phyloP scores from a whole-genome alignment of 257 asterid species.

The Galeopsis tetrahit region DNA sequence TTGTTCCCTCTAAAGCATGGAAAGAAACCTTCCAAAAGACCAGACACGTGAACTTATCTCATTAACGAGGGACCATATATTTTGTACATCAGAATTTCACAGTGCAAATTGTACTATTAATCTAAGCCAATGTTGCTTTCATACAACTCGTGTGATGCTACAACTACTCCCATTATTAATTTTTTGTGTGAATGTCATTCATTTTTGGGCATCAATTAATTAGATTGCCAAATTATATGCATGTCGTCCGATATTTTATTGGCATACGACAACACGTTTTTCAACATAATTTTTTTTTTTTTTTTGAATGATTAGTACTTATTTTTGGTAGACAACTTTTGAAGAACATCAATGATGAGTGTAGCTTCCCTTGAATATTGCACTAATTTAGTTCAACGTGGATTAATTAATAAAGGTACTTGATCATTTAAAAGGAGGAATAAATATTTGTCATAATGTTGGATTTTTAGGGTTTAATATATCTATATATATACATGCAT shows the following conservation, averaged over 20 bases:
- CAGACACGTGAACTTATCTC: constrained; percentile 22
- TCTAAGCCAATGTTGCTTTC: constrained; percentile 30
- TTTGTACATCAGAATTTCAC: constrained; percentile 17
- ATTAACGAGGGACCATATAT: constrained; percentile 27
- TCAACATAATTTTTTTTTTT: not conserved
- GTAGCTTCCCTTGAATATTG: not conserved
- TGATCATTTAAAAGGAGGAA: not conserved
- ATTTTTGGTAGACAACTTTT: not conserved
- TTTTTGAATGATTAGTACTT: not conserved
- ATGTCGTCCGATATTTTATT: not conserved
- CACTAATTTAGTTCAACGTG: not conserved
- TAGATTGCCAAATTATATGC: not conserved
- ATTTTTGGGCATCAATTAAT: constrained; percentile 10
- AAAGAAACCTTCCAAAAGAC: constrained; percentile 15
- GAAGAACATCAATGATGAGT: not conserved
- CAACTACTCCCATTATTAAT: not conserved
- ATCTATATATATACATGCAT: no score
- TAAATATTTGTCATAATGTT: no score
- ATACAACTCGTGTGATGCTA: constrained; percentile 26
- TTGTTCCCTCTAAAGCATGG: not conserved
- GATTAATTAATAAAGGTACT: not conserved
- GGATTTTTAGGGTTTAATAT: no score
- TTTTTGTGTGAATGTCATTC: constrained; percentile 10
- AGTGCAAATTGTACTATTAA: constrained; percentile 24
- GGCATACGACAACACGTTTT: no score